A percentile compares a stretch with the other conserved stretches of the same genome.
These are phyloP conservation scores for Lomentospora prolificans DNA, from an alignment of 2,329 filamentous ascomycete genomes.

Conservation along the genomic window DNA sequence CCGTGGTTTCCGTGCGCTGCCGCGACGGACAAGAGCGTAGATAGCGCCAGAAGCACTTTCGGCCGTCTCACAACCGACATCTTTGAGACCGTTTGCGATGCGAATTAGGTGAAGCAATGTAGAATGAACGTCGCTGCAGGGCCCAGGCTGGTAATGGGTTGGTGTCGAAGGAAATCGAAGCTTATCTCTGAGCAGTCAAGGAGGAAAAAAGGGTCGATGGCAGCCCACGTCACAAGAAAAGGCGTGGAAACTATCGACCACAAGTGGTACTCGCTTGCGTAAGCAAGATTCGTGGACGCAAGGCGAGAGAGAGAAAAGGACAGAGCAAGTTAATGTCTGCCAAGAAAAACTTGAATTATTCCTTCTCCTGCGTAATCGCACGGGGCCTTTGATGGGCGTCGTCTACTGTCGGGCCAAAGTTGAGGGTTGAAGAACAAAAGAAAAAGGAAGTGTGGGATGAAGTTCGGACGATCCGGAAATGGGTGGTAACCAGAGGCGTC, in stretches of 20 bases:
- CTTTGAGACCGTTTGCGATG: background rate
- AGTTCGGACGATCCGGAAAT: background rate
- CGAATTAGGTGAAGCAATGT: background rate
- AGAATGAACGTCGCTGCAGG: too few species aligned
- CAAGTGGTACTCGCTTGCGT: background rate
- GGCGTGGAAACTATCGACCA: too few species aligned
- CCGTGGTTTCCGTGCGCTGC: slow-evolving; percentile 38
- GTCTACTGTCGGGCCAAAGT: background rate
- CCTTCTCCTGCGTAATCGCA: too few species aligned
- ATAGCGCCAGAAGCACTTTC: background rate
- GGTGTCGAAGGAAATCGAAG: background rate
- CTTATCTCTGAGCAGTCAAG: background rate
- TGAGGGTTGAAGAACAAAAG: background rate
- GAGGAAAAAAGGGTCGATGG: background rate
- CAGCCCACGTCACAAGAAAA: too few species aligned
- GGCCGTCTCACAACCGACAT: background rate
- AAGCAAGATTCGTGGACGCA: background rate
- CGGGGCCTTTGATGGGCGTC: too few species aligned
- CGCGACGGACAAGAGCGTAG: slow-evolving; percentile 12
- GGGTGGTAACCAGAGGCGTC: background rate
- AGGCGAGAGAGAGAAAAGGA: background rate
- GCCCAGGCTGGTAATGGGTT: background rate
- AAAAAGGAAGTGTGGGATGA: background rate
- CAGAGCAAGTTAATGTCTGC: slow-evolving; percentile 5
- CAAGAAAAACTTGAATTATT: background rate